These are phyloP conservation scores for Chrysopogon serrulatus DNA, from an alignment of 176 grass and related monocot species.

Conservation along the genomic window DNA sequence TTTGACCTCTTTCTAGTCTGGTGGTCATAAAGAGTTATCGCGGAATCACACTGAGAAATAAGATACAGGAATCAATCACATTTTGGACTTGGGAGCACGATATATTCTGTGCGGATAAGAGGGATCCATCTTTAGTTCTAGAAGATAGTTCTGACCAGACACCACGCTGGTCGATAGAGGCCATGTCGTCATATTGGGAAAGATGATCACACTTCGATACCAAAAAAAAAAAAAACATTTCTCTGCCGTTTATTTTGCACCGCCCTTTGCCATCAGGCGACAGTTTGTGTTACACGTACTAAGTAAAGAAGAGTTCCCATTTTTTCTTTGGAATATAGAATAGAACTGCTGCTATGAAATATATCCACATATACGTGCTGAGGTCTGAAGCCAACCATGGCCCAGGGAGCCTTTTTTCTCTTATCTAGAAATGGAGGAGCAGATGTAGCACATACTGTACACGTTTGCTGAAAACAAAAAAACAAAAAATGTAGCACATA, in stretches of 20 bases:
- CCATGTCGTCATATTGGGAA: not conserved
- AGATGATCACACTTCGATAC: no score
- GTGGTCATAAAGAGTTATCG: not conserved
- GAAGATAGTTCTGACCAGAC: not conserved
- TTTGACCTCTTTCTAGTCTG: not conserved
- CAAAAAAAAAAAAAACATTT: not conserved
- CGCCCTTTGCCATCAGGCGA: no score
- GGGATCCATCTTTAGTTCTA: not conserved
- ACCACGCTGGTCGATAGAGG: not conserved
- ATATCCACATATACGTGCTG: not conserved
- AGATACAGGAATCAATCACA: not conserved
- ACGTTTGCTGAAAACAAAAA: no score
- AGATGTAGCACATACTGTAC: no score
- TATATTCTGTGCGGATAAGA: not conserved
- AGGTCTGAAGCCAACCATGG: not conserved
- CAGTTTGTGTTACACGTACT: not conserved
- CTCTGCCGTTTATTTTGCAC: not conserved
- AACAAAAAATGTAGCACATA: no score
- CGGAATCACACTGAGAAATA: not conserved
- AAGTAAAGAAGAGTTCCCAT: not conserved
- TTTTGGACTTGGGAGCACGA: not conserved
- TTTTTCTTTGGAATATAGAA: not conserved
- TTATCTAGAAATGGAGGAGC: no score
- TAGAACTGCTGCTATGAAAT: not conserved
- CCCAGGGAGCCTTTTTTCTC: no score